phyloP scores from a whole-genome alignment of 345 rosid species.

The Bruguiera parviflora region DNA sequence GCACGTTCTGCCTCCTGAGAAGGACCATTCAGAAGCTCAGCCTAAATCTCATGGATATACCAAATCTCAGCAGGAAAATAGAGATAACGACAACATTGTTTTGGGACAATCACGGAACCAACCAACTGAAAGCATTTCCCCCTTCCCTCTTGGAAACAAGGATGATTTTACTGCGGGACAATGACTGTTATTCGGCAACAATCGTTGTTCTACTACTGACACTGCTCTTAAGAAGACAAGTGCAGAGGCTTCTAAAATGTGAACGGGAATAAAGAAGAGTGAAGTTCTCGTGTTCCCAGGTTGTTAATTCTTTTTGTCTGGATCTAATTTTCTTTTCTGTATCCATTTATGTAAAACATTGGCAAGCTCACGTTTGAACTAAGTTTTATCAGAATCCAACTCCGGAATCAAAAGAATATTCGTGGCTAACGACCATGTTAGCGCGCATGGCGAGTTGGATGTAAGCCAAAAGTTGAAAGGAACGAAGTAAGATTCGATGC shows the following conservation, averaged over 20 bases:
- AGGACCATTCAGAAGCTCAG: slow-evolving; percentile 28
- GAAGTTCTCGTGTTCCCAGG: neutral
- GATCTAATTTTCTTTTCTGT: neutral
- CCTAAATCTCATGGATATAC: slow-evolving; percentile 22
- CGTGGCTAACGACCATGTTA: too few relatives aligned
- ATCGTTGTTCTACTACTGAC: neutral
- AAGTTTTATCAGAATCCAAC: too few relatives aligned
- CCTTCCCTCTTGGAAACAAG: slow-evolving; percentile 38
- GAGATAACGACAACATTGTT: slow-evolving; percentile 10
- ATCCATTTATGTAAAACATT: too few relatives aligned
- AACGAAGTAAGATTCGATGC: too few relatives aligned
- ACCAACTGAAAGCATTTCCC: slow-evolving; percentile 32
- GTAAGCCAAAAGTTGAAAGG: too few relatives aligned
- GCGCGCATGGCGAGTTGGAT: too few relatives aligned
- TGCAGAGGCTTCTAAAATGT: slow-evolving; percentile 6
- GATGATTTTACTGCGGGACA: slow-evolving; percentile 27
- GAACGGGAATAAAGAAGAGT: too few relatives aligned
- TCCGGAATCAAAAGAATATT: too few relatives aligned
- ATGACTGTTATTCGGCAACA: slow-evolving; percentile 1
- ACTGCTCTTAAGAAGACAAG: neutral
- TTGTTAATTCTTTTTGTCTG: neutral
- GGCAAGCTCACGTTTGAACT: too few relatives aligned
- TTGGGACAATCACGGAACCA: slow-evolving; percentile 30
- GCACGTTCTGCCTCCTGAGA: slow-evolving; percentile 27
- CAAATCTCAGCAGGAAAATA: slow-evolving; percentile 20